phyloP scores from a whole-genome alignment of 208 protist genomes.

The Trypanosoma boissoni region DNA sequence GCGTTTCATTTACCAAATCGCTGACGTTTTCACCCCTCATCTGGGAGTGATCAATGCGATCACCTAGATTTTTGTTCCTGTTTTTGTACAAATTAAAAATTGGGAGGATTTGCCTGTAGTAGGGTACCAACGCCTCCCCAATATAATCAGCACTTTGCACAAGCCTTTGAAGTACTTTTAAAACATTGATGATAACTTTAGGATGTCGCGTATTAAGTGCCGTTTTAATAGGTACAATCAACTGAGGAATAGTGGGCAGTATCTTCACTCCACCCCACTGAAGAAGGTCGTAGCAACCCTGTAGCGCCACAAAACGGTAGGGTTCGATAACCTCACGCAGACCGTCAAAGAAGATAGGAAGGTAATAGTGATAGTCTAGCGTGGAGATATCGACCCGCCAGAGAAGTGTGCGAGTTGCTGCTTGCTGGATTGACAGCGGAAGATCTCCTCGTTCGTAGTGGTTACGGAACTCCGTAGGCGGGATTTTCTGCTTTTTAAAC shows the following conservation, averaged over 20 bases:
- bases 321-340: conserved; percentile 97
- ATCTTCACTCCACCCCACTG: conserved; percentile 94
- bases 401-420: conserved; percentile 88
- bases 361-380: conserved; percentile 99
- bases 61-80: conserved; percentile 88
- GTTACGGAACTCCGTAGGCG: conserved; percentile 94
- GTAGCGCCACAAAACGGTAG: conserved; percentile 94
- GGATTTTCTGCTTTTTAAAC: conserved; percentile 66
- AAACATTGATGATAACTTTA: conserved; percentile 92
- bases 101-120: conserved; percentile 98
- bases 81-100: conserved; percentile 98
- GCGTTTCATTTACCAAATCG: conserved; percentile 97
- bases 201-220: conserved; percentile 97
- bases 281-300: conserved; percentile 94
- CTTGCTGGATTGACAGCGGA: conserved; percentile 95
- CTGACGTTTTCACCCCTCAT: conserved; percentile 92
- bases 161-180: conserved; percentile 96
- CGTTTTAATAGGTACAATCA: conserved; percentile 98
- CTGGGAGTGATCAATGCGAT: conserved; percentile 96
- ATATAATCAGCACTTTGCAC: conserved; percentile 94
- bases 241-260: conserved; percentile 97
- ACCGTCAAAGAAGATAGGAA: conserved; percentile 99
- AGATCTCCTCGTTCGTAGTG: conserved; percentile 99
- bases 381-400: conserved; percentile 97
- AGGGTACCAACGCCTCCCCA: conserved; percentile 97